A percentile compares a stretch with the other conserved stretches of the same genome.
phyloP scores from a whole-genome alignment of 2,329 filamentous ascomycete genomes.

The Arthrobotrys conoides region DNA sequence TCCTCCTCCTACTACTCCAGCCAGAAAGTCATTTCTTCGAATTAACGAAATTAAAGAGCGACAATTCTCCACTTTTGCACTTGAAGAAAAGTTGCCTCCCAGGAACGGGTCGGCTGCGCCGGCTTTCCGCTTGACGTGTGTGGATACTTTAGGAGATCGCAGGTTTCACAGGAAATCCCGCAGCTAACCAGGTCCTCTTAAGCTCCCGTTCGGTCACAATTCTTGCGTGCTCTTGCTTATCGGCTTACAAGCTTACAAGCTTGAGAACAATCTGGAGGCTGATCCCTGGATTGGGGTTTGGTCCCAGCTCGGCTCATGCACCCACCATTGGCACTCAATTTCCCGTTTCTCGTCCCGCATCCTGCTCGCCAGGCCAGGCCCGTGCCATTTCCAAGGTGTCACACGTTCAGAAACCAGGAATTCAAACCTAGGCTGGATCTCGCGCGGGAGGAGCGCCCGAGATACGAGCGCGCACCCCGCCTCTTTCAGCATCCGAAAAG shows the following conservation, averaged over 20 bases:
- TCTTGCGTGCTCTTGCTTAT: constrained; percentile 61
- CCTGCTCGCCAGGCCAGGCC: constrained; percentile 41
- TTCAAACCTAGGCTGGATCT: constrained; percentile 25
- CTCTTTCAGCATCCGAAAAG: constrained; percentile 19
- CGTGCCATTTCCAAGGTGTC: constrained; percentile 45
- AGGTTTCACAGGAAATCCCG: constrained; percentile 57
- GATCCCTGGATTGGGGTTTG: constrained; percentile 50
- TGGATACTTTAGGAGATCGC: constrained; percentile 43
- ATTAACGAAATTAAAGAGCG: constrained; percentile 34
- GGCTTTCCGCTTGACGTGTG: constrained; percentile 61
- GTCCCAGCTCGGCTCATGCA: constrained; percentile 37
- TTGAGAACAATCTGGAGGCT: constrained; percentile 19
- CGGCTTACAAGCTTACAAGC: constrained; percentile 21
- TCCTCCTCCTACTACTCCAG: background rate
- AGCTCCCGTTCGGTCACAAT: constrained; percentile 54
- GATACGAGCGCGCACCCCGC: constrained; percentile 32
- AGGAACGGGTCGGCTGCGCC: constrained; percentile 57
- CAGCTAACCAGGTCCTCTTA: constrained; percentile 58
- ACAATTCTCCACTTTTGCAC: constrained; percentile 48
- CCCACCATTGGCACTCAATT: constrained; percentile 36
- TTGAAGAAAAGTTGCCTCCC: constrained; percentile 23
- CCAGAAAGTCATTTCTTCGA: constrained; percentile 6
- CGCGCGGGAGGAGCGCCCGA: constrained; percentile 47
- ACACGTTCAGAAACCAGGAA: constrained; percentile 41
- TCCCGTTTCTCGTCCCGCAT: constrained; percentile 44